Percentiles rank a stretch among this genome's conserved stretches.
Conservation (phyloP, 768 basidiomycete species). For the Rhodotorula diobovata region DNA sequence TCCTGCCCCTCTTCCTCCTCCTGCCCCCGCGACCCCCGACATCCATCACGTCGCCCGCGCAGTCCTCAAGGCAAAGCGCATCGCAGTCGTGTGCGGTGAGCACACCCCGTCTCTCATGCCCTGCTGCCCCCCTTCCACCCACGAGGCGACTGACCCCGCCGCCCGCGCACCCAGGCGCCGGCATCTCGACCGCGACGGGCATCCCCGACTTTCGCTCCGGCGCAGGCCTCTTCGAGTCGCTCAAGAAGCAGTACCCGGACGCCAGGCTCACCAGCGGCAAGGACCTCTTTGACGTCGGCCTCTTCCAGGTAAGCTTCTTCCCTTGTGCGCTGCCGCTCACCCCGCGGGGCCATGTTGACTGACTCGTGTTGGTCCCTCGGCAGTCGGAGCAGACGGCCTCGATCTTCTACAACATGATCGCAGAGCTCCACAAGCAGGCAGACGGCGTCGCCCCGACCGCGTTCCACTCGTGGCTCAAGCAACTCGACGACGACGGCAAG, state of each 20-base stretch:
- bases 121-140: neutral
- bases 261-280: slow-evolving; percentile 69
- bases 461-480: slow-evolving; percentile 70
- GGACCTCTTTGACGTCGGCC: slow-evolving; percentile 85
- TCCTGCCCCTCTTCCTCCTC: neutral
- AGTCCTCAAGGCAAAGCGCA: slow-evolving; percentile 70
- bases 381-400: slow-evolving; percentile 71
- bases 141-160: neutral
- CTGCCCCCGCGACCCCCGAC: neutral
- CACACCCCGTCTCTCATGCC: too few species aligned
- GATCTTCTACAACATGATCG: slow-evolving; percentile 84
- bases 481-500: slow-evolving; percentile 68
- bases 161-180: slow-evolving; percentile 57
- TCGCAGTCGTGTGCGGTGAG: slow-evolving; percentile 82
- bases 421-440: slow-evolving; percentile 69
- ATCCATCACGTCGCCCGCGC: slow-evolving; percentile 44
- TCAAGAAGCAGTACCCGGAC: slow-evolving; percentile 72
- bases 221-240: slow-evolving; percentile 69
- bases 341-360: neutral
- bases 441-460: slow-evolving; percentile 68
- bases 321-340: slow-evolving; percentile 13
- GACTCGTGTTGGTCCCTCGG: neutral
- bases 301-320: slow-evolving; percentile 62
- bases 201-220: slow-evolving; percentile 85
- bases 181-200: slow-evolving; percentile 78